phyloP scores from a whole-genome alignment of 305 asterid species.

The Rubia balearica region DNA sequence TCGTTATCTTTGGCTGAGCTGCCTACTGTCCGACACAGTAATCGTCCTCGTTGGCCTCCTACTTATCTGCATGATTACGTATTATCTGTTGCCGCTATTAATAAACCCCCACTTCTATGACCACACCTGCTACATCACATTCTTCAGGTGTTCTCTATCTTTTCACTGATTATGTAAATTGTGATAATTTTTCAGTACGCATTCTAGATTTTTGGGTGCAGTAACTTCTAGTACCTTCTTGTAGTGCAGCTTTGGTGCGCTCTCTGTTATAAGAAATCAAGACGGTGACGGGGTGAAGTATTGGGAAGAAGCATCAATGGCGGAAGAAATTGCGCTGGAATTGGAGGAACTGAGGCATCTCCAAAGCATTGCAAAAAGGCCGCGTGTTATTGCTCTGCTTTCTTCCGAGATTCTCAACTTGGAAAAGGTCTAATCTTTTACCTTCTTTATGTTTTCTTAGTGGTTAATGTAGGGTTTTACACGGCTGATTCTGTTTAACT shows the following conservation, averaged over 20 bases:
- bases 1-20: too few relatives aligned
- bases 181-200: too few relatives aligned
- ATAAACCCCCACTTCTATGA: too few relatives aligned
- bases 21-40: too few relatives aligned
- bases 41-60: too few relatives aligned
- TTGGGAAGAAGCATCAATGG: slow-evolving; percentile 30
- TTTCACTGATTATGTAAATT: too few relatives aligned
- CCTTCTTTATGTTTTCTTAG: neutral
- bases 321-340: slow-evolving; percentile 54
- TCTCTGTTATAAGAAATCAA: neutral
- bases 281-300: neutral
- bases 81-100: too few relatives aligned
- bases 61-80: too few relatives aligned
- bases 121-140: too few relatives aligned
- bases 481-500: neutral
- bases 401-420: slow-evolving; percentile 56
- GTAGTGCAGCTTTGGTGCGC: neutral
- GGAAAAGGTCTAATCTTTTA: slow-evolving; percentile 43
- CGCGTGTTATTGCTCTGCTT: slow-evolving; percentile 61
- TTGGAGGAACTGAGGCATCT: slow-evolving; percentile 75
- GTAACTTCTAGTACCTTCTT: neutral
- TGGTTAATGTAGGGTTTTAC: neutral
- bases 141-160: too few relatives aligned
- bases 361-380: slow-evolving; percentile 69
- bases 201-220: too few relatives aligned